Evolutionary conservation across 306 rosid genomes (phyloP).

Genomic region (Cicer yamashitae): DNA sequence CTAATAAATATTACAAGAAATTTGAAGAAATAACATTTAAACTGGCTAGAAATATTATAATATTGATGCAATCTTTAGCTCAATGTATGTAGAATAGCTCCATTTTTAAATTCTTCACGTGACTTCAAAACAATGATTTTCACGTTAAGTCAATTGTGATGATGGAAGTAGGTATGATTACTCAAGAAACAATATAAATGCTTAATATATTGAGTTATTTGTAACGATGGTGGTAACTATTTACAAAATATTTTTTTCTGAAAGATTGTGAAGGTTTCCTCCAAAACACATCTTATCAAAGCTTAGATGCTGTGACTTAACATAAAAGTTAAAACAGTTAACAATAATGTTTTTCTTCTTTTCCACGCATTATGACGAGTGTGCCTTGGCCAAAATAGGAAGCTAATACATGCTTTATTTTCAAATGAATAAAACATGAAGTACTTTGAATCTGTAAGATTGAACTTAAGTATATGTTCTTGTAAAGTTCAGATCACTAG

Average conservation of each 20-base stretch:
- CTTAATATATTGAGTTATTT: not conserved
- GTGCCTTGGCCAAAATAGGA: not conserved
- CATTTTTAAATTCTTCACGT: slow-evolving; percentile 20
- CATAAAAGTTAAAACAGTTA: not conserved
- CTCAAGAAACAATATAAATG: not conserved
- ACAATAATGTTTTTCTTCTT: not conserved
- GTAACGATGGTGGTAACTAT: slow-evolving; percentile 7
- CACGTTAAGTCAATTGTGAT: not conserved
- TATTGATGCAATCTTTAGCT: slow-evolving; percentile 15
- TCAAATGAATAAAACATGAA: too few relatives aligned
- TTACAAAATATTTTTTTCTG: slow-evolving; percentile 10
- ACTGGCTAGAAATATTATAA: slow-evolving; percentile 18
- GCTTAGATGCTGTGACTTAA: slow-evolving; percentile 7
- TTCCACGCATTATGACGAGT: not conserved
- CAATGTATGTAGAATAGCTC: slow-evolving; percentile 15
- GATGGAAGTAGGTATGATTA: not conserved
- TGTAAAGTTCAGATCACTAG: not conserved
- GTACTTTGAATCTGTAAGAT: not conserved
- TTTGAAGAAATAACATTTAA: slow-evolving; percentile 10
- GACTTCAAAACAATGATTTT: not conserved
- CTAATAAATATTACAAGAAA: not conserved
- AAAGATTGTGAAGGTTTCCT: not conserved
- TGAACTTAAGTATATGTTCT: not conserved
- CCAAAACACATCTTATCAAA: slow-evolving; percentile 13
- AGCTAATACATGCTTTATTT: too few relatives aligned